A percentile compares a stretch with the other conserved stretches of the same genome.
Evolutionary conservation across 1,139 yeast species (phyloP).

Genomic region (Kluyveromyces sp.): DNA sequence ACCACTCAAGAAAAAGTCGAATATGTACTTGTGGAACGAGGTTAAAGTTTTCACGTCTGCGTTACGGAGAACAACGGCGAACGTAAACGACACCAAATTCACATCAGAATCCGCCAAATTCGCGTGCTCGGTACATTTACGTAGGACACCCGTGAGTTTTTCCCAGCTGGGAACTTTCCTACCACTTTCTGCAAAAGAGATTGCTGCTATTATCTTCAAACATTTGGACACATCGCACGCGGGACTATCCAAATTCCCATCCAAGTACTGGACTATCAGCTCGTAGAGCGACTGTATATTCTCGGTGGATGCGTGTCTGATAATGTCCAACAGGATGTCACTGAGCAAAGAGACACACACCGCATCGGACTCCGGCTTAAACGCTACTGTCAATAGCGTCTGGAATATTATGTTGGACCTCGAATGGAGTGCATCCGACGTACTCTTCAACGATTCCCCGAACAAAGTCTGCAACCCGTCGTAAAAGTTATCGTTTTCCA

Average conservation of each 20-base stretch:
- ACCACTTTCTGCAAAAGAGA: constrained; percentile 64
- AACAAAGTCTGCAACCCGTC: constrained; percentile 55
- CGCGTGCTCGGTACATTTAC: constrained; percentile 10
- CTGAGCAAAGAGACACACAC: constrained; percentile 40
- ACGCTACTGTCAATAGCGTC: constrained; percentile 36
- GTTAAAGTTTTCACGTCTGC: constrained; percentile 46
- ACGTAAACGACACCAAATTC: constrained; percentile 29
- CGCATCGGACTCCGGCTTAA: constrained; percentile 21
- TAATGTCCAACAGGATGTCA: constrained; percentile 52
- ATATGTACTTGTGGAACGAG: constrained; percentile 38
- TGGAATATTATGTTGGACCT: constrained; percentile 47
- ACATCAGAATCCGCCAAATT: constrained; percentile 17
- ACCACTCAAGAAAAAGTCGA: constrained; percentile 30
- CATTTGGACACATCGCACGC: constrained; percentile 15
- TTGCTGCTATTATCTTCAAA: constrained; percentile 33
- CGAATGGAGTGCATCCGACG: constrained; percentile 69
- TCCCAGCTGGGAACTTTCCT: constrained; percentile 42
- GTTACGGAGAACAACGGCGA: constrained; percentile 50
- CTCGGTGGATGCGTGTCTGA: constrained; percentile 54
- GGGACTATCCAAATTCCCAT: constrained; percentile 14
- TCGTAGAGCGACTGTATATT: constrained; percentile 43
- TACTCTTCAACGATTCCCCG: constrained; percentile 68
- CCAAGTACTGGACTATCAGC: constrained; percentile 31
- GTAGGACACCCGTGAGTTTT: constrained; percentile 13
- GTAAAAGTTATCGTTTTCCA: constrained; percentile 38